phyloP scores from a whole-genome alignment of 2,329 filamentous ascomycete species.

The Cladophialophora bantiana region DNA sequence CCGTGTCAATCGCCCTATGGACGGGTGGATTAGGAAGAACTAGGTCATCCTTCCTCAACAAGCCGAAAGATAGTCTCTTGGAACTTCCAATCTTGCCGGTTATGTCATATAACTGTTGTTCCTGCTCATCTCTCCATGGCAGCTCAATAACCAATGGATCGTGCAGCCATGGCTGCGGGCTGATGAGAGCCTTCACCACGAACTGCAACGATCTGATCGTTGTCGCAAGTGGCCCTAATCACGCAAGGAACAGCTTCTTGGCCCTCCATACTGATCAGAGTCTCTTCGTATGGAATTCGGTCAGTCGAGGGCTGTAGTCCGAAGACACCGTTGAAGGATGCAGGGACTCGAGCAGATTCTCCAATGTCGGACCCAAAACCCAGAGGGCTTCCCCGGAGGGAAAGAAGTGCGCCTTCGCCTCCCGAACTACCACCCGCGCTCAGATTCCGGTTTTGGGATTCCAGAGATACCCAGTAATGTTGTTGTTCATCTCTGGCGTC shows the following conservation, averaged over 20 bases:
- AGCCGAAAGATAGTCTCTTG: constrained; percentile 65
- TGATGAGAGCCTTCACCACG: constrained; percentile 40
- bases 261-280: constrained; percentile 12
- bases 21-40: constrained; percentile 66
- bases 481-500: constrained; percentile 66
- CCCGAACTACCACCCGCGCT: constrained; percentile 66
- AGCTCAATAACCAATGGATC: constrained; percentile 62
- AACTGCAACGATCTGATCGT: constrained; percentile 55
- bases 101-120: neutral
- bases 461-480: constrained; percentile 64
- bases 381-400: constrained; percentile 59
- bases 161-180: constrained; percentile 58
- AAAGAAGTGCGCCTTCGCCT: constrained; percentile 64
- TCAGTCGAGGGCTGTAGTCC: constrained; percentile 48
- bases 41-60: constrained; percentile 69
- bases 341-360: constrained; percentile 49
- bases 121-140: constrained; percentile 59
- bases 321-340: constrained; percentile 48
- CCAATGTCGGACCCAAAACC: constrained; percentile 67
- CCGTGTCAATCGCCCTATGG: constrained; percentile 54
- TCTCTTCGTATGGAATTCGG: constrained; percentile 2
- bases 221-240: constrained; percentile 62
- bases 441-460: constrained; percentile 65
- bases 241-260: constrained; percentile 55
- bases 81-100: too few species aligned